Evolutionary conservation across 805 yeast species (phyloP).

Genomic region (Nakazawaea populi): DNA sequence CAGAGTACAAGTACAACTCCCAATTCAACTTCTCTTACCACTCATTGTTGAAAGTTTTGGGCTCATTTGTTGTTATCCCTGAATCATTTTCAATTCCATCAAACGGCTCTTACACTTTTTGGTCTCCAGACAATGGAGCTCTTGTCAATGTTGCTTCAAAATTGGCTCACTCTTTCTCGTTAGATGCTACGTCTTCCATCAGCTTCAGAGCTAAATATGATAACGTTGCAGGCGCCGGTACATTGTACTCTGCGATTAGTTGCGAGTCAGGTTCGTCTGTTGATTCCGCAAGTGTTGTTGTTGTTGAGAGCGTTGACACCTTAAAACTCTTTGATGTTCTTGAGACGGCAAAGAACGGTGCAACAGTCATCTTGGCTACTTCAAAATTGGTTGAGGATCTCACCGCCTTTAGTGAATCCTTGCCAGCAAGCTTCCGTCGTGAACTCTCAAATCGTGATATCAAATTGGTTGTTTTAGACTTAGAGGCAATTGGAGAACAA

Average conservation of each 20-base stretch:
- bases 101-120: conserved; percentile 45
- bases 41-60: conserved; percentile 43
- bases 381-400: conserved; percentile 34
- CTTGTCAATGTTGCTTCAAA: conserved; percentile 53
- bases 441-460: conserved; percentile 46
- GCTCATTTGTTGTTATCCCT: conserved; percentile 32
- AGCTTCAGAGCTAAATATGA: conserved; percentile 64
- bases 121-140: conserved; percentile 63
- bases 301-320: conserved; percentile 56
- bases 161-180: conserved; percentile 63
- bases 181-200: conserved; percentile 48
- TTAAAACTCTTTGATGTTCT: conserved; percentile 56
- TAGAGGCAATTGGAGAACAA: conserved; percentile 55
- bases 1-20: conserved; percentile 48
- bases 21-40: conserved; percentile 51
- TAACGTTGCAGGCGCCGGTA: conserved; percentile 67
- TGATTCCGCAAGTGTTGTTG: conserved; percentile 56
- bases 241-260: conserved; percentile 61
- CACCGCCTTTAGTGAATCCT: conserved; percentile 38
- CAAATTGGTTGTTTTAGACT: conserved; percentile 54
- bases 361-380: conserved; percentile 44
- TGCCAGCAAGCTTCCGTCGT: conserved; percentile 50
- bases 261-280: conserved; percentile 29
- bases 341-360: conserved; percentile 50
- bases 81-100: conserved; percentile 31